Base-by-base conservation (phyloP, 306 rosid genomes). In the Vigna radiata region DNA sequence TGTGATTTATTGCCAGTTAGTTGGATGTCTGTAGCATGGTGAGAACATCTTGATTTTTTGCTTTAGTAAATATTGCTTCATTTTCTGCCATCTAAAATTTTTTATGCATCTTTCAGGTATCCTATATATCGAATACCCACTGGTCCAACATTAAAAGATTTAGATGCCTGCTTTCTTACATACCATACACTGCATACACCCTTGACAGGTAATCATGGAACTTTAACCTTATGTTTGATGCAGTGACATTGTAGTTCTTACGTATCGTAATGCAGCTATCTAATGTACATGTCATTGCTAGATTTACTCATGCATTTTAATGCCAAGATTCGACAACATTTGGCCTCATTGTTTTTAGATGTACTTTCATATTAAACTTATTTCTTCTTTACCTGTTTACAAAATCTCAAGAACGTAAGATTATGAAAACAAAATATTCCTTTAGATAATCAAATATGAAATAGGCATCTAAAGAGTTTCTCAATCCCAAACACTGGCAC, bases 21-120 rank as follows among this genome's bases (percentile, higher is more conserved):
- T 87, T 94, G 98, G 98, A 82, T 94, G 79, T 90, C 95, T 65
- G 97, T 91, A 55, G 98, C 97, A 44, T 94, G 98, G 98, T 94
- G 82, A 75, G 83, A 60, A 41, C 64, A 59, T 75, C 63, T 71
- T 52, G 61, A 82, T 75, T 21, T 75, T 29, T 52, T 68, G 52
- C 31, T 73, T 13, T 54, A 53, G 36, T 47, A 41, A 9, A 12
- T 41, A 41, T 41, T 41, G n/a, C 44, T 81, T 65, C 58, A 60
- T 81, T 37, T 64, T 71, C 19, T 81, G 66, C 16, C 23, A 39
- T 61, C 64, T 88, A 59, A 85, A 75, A 21, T 65, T 59, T 16
- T 63, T 60, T 67, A 64, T 86, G 81, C 55, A 73, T 48, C 73
- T 79, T 84, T 79, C 80, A 94, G 98, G 98, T 94, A 94, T 86